Base-by-base conservation (phyloP, 306 rosid genomes). In the Cicer judaicum region DNA sequence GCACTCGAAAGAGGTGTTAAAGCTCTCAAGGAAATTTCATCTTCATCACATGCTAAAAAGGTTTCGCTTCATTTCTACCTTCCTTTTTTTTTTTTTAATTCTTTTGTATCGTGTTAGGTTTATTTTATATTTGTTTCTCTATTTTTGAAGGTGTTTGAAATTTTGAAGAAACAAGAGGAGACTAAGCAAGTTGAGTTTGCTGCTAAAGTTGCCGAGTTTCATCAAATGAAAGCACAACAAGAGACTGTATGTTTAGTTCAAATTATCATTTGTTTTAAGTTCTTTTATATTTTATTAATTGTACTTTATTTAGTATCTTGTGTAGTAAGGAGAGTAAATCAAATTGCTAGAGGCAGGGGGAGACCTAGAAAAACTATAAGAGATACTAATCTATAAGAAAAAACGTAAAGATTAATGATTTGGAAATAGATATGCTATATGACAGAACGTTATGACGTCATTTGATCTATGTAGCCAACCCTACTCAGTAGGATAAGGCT, bases 151-250 rank as follows among this genome's bases (percentile, higher is more conserved):
- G 85, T 85, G n/a, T 87, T 94, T 75, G 96, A 90, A 42, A 48
- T 73, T 13, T 39, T 90, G 5, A 89, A 79, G 80, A 94, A 94
- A 77, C 89, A 84, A 83, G 99, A 94, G 85, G 99, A 90, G 85
- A 90, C 95, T 1, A 88, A 83, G 82, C 93, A 82, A 75, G 74
- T 69, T 15, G 99, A 88, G 80, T 73, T 92, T 81, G 70, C 83
- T 10, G 79, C 93, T 11, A 94, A 87, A 83, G 89, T 77, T 79
- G 91, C 89, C 0, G 99, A 94, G 89, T 88, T 79, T 50, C 83
- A 83, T 62, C 92, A 88, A 52, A 43, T 87, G 81, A 88, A 88
- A 87, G 96, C 97, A 40, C 97, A 94, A 73, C 78, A 82, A 46
- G 99, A 90, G 82, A 87, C 85, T 10, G 98, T 91, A 83, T 78